Evolutionary conservation across 2,329 filamentous ascomycete species (phyloP).

Genomic region (Tolypocladium ovalisporum): DNA sequence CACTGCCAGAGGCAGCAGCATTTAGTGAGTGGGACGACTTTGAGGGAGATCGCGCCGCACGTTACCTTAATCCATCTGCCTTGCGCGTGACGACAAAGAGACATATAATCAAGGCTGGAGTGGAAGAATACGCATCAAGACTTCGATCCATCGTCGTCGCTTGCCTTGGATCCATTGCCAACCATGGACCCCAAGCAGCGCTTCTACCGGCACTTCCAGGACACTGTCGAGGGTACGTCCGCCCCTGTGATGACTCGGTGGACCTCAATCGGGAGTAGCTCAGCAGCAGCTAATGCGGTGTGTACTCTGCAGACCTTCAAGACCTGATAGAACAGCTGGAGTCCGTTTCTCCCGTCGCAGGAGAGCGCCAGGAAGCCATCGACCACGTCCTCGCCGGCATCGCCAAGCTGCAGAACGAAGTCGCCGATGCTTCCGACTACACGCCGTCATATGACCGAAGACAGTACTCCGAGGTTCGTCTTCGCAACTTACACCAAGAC

Average conservation of each 20-base stretch:
- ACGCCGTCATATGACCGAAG: conserved; percentile 85
- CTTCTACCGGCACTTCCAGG: conserved; percentile 77
- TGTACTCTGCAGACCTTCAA: conserved; percentile 51
- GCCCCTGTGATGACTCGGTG: not conserved
- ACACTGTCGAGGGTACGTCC: conserved; percentile 56
- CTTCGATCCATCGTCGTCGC: not conserved
- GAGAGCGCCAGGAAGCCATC: conserved; percentile 69
- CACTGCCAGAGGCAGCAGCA: not conserved
- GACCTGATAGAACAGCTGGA: conserved; percentile 62
- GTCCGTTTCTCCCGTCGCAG: conserved; percentile 48
- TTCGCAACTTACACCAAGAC: not conserved
- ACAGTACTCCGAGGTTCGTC: conserved; percentile 63
- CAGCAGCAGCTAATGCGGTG: not conserved
- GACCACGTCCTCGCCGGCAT: conserved; percentile 75
- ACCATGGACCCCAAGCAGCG: conserved; percentile 50
- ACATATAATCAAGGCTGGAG: not conserved
- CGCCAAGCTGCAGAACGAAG: conserved; percentile 68
- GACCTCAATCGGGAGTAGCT: not conserved
- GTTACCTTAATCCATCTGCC: not conserved
- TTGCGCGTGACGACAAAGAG: not conserved
- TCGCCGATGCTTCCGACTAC: conserved; percentile 72
- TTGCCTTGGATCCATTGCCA: not conserved
- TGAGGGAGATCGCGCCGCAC: not conserved
- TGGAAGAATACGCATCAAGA: not conserved
- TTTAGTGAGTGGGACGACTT: not conserved